phyloP scores from a whole-genome alignment of 345 rosid species.

The Populus simonii region DNA sequence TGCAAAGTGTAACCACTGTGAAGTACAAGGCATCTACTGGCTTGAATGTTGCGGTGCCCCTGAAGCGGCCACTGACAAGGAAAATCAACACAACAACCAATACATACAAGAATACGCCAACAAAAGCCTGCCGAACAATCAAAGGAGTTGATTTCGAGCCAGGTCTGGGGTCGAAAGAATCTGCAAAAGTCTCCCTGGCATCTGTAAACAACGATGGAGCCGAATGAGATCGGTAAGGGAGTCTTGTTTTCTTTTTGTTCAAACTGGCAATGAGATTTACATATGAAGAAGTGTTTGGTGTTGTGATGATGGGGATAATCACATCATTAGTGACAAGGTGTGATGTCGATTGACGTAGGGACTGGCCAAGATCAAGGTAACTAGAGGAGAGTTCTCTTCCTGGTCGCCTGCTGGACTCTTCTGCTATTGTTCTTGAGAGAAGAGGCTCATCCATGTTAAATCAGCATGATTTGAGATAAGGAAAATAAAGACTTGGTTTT shows the following conservation, averaged over 20 bases:
- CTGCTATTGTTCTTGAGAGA: constrained; percentile 29
- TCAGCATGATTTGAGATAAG: background rate
- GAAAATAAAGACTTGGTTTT: background rate
- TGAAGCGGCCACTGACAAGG: constrained; percentile 35
- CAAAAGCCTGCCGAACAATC: constrained; percentile 52
- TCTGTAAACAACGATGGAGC: constrained; percentile 56
- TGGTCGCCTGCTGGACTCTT: constrained; percentile 15
- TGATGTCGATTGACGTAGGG: constrained; percentile 37
- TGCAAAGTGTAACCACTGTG: constrained; percentile 63
- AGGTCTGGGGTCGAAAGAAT: constrained; percentile 26
- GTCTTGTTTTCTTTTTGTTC: constrained; percentile 32
- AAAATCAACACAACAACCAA: constrained; percentile 33
- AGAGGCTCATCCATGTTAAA: constrained; percentile 41
- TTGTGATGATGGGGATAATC: constrained; percentile 34
- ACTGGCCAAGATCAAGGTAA: constrained; percentile 30
- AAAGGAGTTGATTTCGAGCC: constrained; percentile 30
- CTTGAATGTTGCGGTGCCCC: constrained; percentile 36
- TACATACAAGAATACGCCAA: constrained; percentile 46
- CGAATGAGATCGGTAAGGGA: constrained; percentile 44
- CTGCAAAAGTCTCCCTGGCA: constrained; percentile 21
- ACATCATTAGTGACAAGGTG: constrained; percentile 29
- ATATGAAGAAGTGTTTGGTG: constrained; percentile 36
- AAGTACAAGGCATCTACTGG: constrained; percentile 66
- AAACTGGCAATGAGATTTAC: constrained; percentile 44
- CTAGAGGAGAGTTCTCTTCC: constrained; percentile 26